Percentiles rank a stretch among this genome's conserved stretches.
Conservation (phyloP, 2,329 filamentous ascomycete genomes). For the Claviceps fusiformis region DNA sequence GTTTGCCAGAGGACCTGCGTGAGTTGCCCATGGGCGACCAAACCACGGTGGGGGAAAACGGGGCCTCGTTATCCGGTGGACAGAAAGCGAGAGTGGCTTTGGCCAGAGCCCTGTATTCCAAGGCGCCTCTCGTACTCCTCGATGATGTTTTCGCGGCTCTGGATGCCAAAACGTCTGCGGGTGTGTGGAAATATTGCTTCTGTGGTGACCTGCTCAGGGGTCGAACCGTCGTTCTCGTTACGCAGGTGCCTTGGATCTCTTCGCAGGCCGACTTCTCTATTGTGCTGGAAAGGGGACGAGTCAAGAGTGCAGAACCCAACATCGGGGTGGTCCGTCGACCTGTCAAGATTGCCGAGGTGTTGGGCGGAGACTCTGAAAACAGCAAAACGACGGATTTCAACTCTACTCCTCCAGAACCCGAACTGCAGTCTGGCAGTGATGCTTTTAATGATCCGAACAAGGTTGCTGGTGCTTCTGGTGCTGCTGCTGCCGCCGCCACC, state of each 20-base stretch:
- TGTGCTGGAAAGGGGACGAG: constrained; percentile 30
- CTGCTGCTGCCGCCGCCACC: too few species aligned
- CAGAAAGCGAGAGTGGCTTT: constrained; percentile 43
- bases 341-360: constrained; percentile 27
- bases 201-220: constrained; percentile 39
- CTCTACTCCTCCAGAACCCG: constrained; percentile 11
- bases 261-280: constrained; percentile 35
- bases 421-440: constrained; percentile 17
- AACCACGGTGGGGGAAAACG: constrained; percentile 40
- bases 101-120: constrained; percentile 44
- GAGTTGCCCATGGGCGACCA: constrained; percentile 36
- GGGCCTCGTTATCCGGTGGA: constrained; percentile 40
- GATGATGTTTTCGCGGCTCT: constrained; percentile 48
- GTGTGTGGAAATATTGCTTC: constrained; percentile 44
- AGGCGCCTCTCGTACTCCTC: constrained; percentile 38
- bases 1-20: constrained; percentile 34
- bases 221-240: constrained; percentile 43
- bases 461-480: constrained; percentile 7
- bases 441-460: constrained; percentile 19
- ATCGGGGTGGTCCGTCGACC: constrained; percentile 31
- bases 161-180: constrained; percentile 42
- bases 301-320: constrained; percentile 28
- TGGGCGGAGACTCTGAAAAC: constrained; percentile 16
- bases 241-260: constrained; percentile 40
- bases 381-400: constrained; percentile 11